Base-by-base conservation (phyloP, 768 basidiomycete species). In the Jaapia argillacea region DNA sequence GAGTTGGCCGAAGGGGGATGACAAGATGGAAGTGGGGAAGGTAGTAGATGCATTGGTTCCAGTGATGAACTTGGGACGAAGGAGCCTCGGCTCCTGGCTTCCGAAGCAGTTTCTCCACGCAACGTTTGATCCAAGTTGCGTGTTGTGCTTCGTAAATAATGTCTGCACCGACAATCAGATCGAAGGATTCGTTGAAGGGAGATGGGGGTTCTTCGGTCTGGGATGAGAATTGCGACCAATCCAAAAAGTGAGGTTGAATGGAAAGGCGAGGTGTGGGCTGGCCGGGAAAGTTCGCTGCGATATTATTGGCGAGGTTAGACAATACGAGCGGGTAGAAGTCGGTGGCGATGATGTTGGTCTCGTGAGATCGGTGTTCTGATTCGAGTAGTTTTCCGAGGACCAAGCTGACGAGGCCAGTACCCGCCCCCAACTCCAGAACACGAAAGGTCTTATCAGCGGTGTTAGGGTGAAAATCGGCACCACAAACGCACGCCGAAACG, bases 1-100 rank as follows among this genome's bases (percentile, higher is more conserved):
- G 81, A 0, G 82, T 85, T 0, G 67, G 57, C 1, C 89, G 81
- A 3, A 85, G 65, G 1, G 88, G 85, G n/a, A 89, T 74, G 40
- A 88, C 68, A 12, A 90, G 71, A 51, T 88, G 84, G 58, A 91
- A 91, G 23, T 41, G 52, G 37, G 40, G 56, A 18, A 14, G 5
- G 20, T 47, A 45, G 55, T 52, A 2, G 42, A 36, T 16, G 22
- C 22, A 22, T 41, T 14, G 41, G 39, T 36, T 4, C 16, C 28
- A 26, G 2, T 40, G 22, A n/a, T n/a, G 5, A 28, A 2, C 16
- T 5, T 16, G 5, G 20, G 26, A 10, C 24, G 16, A 4, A 45
- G 26, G 4, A 63, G 60, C 37, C 58, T 61, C 33, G 53, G 58
- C 4, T 0, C 62, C 56, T 24, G 60, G 60, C 35, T 38, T 47